These are phyloP conservation scores for Corylus americana DNA, from an alignment of 306 rosid genomes.

Conservation along the genomic window DNA sequence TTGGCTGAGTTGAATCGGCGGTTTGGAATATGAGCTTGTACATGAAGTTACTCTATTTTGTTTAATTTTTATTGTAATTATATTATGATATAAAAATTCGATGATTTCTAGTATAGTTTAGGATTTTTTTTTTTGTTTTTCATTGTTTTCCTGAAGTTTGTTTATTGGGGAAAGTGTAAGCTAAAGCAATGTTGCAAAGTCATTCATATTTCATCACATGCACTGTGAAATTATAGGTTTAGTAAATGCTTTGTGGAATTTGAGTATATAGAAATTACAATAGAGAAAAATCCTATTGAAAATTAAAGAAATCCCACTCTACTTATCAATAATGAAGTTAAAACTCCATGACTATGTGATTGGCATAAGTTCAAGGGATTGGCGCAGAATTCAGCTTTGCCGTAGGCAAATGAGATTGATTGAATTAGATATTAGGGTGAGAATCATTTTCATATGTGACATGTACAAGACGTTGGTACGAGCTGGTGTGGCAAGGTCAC, in stretches of 20 bases:
- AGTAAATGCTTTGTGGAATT: background rate
- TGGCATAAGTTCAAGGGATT: background rate
- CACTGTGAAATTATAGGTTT: slow-evolving; percentile 1
- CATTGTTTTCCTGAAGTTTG: background rate
- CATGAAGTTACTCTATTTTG: background rate
- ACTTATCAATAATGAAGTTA: background rate
- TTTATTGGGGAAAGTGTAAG: background rate
- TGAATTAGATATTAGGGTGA: background rate
- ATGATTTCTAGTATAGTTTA: background rate
- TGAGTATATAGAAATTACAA: background rate
- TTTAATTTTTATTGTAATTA: background rate
- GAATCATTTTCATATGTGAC: background rate
- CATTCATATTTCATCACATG: background rate
- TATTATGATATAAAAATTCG: background rate
- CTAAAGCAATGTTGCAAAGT: background rate
- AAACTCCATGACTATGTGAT: background rate
- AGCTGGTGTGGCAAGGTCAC: background rate
- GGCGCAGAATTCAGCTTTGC: background rate
- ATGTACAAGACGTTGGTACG: background rate
- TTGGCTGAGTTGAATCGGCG: slow-evolving; percentile 55
- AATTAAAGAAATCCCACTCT: background rate
- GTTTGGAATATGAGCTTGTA: slow-evolving; percentile 20
- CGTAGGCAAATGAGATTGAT: background rate
- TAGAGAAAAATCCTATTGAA: background rate
- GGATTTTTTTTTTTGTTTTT: background rate